phyloP scores from a whole-genome alignment of 352 stramenopile species.

The Aphanomyces stellatus region DNA sequence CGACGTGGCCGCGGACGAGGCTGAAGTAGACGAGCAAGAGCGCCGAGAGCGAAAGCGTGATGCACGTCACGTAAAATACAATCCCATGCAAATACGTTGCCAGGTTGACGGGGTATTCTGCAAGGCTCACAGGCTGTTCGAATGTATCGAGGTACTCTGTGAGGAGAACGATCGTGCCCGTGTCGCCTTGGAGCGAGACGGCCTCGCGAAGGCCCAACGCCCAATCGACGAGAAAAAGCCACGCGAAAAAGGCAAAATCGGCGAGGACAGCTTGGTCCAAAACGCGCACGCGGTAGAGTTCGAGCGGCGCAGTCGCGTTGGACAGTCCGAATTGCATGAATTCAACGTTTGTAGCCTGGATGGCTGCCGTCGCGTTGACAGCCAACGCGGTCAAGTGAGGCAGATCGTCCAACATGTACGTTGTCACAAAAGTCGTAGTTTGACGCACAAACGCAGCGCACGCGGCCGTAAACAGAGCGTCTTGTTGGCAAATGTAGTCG shows the following conservation, averaged over 20 bases:
- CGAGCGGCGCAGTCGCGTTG: not conserved
- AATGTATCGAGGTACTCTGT: not conserved
- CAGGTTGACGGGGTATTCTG: too few relatives aligned
- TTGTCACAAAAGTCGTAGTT: too few relatives aligned
- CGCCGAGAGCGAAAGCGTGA: not conserved
- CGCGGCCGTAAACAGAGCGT: too few relatives aligned
- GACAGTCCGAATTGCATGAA: not conserved
- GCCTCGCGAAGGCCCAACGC: not conserved
- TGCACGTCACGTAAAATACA: not conserved
- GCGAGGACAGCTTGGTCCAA: not conserved
- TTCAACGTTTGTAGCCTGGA: not conserved
- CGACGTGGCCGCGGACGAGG: not conserved
- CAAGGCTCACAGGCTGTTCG: not conserved
- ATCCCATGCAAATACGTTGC: too few relatives aligned
- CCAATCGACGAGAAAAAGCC: constrained; percentile 3
- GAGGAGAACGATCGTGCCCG: not conserved
- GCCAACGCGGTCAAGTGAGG: too few relatives aligned
- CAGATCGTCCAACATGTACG: too few relatives aligned
- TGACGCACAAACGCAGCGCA: too few relatives aligned
- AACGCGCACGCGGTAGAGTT: not conserved
- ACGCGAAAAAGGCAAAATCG: not conserved
- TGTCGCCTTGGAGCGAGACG: not conserved
- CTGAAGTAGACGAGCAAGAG: not conserved
- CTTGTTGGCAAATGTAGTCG: too few relatives aligned
- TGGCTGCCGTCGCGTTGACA: too few relatives aligned